Conservation (phyloP, 2,329 filamentous ascomycete genomes). For the Colletotrichum sp. region DNA sequence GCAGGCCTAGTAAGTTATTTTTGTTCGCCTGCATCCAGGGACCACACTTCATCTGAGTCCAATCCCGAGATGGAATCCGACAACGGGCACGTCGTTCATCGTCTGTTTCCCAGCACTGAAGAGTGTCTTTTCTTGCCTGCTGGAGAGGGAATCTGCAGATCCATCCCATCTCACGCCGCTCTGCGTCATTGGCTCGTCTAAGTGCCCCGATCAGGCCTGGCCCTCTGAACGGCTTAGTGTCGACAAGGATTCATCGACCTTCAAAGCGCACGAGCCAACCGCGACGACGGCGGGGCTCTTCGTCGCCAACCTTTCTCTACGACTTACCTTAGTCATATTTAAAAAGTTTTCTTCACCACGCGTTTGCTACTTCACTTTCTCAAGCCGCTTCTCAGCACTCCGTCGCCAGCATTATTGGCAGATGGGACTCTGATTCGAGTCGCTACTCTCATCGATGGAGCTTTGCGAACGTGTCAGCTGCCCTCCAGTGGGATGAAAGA, state of each 20-base stretch:
- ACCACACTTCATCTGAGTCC: background rate
- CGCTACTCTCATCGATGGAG: background rate
- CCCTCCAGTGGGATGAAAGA: background rate
- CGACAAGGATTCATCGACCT: background rate
- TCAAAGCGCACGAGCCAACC: background rate
- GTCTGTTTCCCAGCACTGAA: background rate
- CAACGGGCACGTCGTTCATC: background rate
- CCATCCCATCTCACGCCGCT: background rate
- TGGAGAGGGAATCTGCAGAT: background rate
- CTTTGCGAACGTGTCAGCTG: no score
- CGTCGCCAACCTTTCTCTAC: constrained; percentile 9
- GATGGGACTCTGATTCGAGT: background rate
- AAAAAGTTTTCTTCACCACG: background rate
- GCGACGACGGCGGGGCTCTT: background rate
- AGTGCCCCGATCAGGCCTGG: background rate
- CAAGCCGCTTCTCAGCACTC: background rate
- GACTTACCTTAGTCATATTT: background rate
- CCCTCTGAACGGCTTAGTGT: background rate
- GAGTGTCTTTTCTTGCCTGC: background rate
- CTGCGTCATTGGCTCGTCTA: constrained; percentile 14
- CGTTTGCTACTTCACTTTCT: background rate
- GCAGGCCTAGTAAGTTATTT: background rate
- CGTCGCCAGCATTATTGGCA: background rate
- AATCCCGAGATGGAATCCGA: background rate
- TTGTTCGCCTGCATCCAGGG: background rate